Evolutionary conservation across 2,329 filamentous ascomycete genomes (phyloP).

Genomic region (Pyrenochaeta sp.): DNA sequence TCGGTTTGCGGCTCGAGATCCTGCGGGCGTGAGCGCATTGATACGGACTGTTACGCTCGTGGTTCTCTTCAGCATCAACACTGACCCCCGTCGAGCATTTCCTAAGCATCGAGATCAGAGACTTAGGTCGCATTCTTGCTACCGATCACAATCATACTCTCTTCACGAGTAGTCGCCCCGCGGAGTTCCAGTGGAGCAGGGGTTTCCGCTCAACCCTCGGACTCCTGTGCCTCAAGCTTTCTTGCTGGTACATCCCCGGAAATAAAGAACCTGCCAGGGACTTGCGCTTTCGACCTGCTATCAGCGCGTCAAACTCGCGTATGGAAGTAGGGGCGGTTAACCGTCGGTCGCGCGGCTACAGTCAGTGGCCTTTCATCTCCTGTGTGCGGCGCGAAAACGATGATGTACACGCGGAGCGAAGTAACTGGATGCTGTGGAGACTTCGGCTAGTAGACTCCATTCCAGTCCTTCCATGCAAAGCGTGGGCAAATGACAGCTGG

Average conservation of each 20-base stretch:
- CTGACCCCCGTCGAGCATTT: conserved; percentile 1
- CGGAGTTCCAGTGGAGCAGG: not conserved
- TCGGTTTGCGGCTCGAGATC: conserved; percentile 33
- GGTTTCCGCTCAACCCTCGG: not conserved
- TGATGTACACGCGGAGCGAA: not conserved
- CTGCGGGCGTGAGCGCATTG: conserved; percentile 35
- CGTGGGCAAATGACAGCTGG: conserved; percentile 9
- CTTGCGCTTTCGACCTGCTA: not conserved
- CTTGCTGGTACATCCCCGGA: not conserved
- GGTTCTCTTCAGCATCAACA: conserved; percentile 8
- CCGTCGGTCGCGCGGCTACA: not conserved
- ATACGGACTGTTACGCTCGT: conserved; percentile 31
- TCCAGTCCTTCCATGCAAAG: conserved; percentile 6
- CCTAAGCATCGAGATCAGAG: not conserved
- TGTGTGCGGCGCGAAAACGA: not conserved
- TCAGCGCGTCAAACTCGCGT: conserved; percentile 8
- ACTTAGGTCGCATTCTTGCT: conserved; percentile 4
- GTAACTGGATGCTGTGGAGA: conserved; percentile 1
- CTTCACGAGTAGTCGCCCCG: not conserved
- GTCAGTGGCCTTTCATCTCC: not conserved
- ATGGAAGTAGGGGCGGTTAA: conserved; percentile 3
- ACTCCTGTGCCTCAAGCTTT: not conserved
- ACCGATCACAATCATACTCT: not conserved
- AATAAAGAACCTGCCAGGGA: not conserved
- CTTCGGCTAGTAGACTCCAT: conserved; percentile 4